Percentiles rank a stretch among this genome's conserved stretches.
Conservation (phyloP, 2,329 filamentous ascomycete species). For the Alternaria ventricosa region DNA sequence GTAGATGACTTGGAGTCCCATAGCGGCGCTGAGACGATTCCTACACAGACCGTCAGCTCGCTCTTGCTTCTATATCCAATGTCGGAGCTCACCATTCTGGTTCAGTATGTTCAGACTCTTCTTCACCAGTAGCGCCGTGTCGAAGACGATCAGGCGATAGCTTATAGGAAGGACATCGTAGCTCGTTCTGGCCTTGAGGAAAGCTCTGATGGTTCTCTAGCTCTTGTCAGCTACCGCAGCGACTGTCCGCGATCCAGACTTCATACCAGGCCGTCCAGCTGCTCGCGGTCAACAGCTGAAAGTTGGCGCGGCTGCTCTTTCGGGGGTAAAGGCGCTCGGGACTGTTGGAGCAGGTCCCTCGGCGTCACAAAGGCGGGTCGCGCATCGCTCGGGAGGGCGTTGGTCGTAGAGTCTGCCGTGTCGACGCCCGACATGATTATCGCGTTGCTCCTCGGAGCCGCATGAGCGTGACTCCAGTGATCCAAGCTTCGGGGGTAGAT, state of each 20-base stretch:
- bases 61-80: neutral
- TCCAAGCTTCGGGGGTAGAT: constrained; percentile 8
- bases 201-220: constrained; percentile 85
- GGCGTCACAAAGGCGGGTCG: constrained; percentile 34
- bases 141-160: constrained; percentile 93
- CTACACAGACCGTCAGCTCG: constrained; percentile 56
- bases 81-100: constrained; percentile 75
- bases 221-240: constrained; percentile 18
- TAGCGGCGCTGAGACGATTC: constrained; percentile 94
- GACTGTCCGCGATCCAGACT: neutral
- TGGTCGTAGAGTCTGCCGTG: constrained; percentile 34
- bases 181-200: constrained; percentile 93
- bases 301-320: constrained; percentile 44
- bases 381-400: constrained; percentile 20
- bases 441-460: constrained; percentile 44
- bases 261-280: constrained; percentile 78
- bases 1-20: constrained; percentile 95
- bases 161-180: constrained; percentile 97
- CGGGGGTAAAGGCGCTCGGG: constrained; percentile 32
- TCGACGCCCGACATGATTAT: constrained; percentile 50
- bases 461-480: constrained; percentile 33
- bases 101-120: constrained; percentile 95
- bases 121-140: constrained; percentile 93
- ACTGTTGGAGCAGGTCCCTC: constrained; percentile 22
- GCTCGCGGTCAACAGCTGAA: constrained; percentile 74